A percentile compares a stretch with the other conserved stretches of the same genome.
phyloP scores from a whole-genome alignment of 768 basidiomycete species.

The Collybia mongolica region DNA sequence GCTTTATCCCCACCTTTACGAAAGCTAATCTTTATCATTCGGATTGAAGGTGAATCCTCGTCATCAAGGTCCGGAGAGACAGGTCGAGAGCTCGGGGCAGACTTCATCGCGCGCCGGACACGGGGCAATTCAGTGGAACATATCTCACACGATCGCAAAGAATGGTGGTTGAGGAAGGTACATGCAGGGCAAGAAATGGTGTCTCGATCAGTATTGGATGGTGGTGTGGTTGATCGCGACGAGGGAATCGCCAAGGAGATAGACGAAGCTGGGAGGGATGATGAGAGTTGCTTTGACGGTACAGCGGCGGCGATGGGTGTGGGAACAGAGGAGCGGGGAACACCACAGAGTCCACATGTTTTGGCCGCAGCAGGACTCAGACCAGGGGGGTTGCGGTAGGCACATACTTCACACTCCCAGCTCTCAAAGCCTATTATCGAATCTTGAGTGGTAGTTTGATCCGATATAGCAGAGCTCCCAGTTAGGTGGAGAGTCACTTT shows the following conservation, averaged over 20 bases:
- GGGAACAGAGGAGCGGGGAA: constrained; percentile 49
- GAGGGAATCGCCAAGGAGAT: constrained; percentile 28
- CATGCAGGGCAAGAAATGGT: constrained; percentile 78
- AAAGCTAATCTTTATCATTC: constrained; percentile 82
- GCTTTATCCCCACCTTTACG: constrained; percentile 85
- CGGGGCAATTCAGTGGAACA: constrained; percentile 70
- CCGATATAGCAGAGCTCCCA: constrained; percentile 19
- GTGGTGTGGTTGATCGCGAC: constrained; percentile 32
- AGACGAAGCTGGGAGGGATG: constrained; percentile 42
- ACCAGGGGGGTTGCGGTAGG: constrained; percentile 76
- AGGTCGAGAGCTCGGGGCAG: constrained; percentile 67
- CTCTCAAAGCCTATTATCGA: constrained; percentile 40
- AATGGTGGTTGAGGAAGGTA: constrained; percentile 89
- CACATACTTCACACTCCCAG: constrained; percentile 93
- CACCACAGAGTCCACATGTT: constrained; percentile 83
- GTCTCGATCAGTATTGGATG: constrained; percentile 25
- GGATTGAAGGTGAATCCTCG: constrained; percentile 30
- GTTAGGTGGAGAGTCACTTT: constrained; percentile 82
- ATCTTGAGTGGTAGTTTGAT: constrained; percentile 19
- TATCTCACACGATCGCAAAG: constrained; percentile 77
- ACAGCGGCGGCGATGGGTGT: constrained; percentile 20
- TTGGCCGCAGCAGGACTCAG: constrained; percentile 64
- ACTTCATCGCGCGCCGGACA: constrained; percentile 39
- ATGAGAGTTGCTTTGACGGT: constrained; percentile 25
- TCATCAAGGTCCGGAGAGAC: constrained; percentile 46